Base-by-base conservation (phyloP, 805 yeast species). In the Kodamaea neixiangensis region DNA sequence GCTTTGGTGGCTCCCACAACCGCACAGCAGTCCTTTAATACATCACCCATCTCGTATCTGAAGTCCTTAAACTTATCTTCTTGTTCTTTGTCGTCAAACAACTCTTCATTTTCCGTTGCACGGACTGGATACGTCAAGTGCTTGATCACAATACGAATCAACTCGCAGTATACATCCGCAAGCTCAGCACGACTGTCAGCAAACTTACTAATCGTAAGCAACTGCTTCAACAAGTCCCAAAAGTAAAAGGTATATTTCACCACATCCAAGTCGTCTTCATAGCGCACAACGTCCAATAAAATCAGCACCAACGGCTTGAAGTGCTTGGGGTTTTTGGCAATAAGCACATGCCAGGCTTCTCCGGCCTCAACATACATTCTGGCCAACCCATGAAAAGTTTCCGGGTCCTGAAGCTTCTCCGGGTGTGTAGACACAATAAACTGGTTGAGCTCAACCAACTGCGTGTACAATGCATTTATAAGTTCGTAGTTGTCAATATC, bases 31-130 rank as follows among this genome's bases (percentile, higher is more conserved):
- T 91, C 96, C 64, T 96, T 96, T 54, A 94, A 72, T n/a, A 93
- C 97, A 66, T 94, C 98, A 35, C 98, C 98, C 88, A 94, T 89
- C 50, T 90, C 97, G 68, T 94, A 94, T 62, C 99, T 79, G 69
- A 93, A 94, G 52, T 90, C 96, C 61, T 89, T 85, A 66, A 94
- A 94, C 67, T 90, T 89, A 63, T 96, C 99, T 63, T 91, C 96
- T 49, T 82, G 87, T 64, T 90, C 97, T 57, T 75, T 77, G 61
- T 88, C 90, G 20, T 77, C 77, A 60, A 93, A 93, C 15, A 83
- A 63, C 46, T 75, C 78, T 21, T 49, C 44, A 14, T 58, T 61
- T 31, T 59, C 61, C 11, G 38, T 48, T 3, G 66, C 60, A 1
- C 61, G 63, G 7, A 69, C 64, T 15, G 97, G 98, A 66, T 92